Evolutionary conservation across 2,329 filamentous ascomycete species (phyloP).

Genomic region (Fusarium sp.): DNA sequence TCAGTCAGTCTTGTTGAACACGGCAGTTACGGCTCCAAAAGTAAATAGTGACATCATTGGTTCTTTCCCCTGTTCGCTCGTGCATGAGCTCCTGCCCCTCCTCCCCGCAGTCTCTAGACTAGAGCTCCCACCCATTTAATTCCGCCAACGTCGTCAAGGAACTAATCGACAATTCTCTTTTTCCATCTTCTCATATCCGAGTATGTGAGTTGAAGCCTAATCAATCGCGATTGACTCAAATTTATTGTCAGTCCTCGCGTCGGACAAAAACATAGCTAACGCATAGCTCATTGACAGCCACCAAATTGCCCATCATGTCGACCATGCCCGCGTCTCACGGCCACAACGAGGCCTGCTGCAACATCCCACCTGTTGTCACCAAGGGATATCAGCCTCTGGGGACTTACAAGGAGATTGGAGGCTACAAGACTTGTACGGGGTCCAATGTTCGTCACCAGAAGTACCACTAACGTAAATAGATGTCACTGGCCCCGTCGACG

Average conservation of each 20-base stretch:
- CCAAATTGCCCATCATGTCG: slow-evolving; percentile 54
- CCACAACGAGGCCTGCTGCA: slow-evolving; percentile 68
- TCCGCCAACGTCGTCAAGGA: background rate
- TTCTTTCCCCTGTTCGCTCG: background rate
- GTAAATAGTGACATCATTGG: slow-evolving; percentile 35
- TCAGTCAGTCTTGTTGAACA: background rate
- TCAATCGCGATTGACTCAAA: background rate
- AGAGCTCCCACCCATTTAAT: slow-evolving; percentile 4
- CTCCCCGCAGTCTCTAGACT: slow-evolving; percentile 22
- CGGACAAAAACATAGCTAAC: slow-evolving; percentile 3
- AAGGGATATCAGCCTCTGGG: slow-evolving; percentile 67
- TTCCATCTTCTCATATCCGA: background rate
- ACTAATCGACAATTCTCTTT: background rate
- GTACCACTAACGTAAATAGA: slow-evolving; percentile 46
- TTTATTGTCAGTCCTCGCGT: background rate
- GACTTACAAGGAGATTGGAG: slow-evolving; percentile 65
- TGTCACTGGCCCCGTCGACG: slow-evolving; percentile 59
- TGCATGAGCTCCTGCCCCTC: slow-evolving; percentile 22
- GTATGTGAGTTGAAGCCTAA: background rate
- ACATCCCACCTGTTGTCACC: slow-evolving; percentile 67
- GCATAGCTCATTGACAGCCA: slow-evolving; percentile 19
- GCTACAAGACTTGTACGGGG: slow-evolving; percentile 62
- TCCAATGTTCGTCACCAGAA: background rate
- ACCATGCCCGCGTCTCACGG: slow-evolving; percentile 63
- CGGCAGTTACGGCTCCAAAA: background rate